These are phyloP conservation scores for Auriscalpium vulgare DNA, from an alignment of 768 basidiomycete species.

Conservation along the genomic window DNA sequence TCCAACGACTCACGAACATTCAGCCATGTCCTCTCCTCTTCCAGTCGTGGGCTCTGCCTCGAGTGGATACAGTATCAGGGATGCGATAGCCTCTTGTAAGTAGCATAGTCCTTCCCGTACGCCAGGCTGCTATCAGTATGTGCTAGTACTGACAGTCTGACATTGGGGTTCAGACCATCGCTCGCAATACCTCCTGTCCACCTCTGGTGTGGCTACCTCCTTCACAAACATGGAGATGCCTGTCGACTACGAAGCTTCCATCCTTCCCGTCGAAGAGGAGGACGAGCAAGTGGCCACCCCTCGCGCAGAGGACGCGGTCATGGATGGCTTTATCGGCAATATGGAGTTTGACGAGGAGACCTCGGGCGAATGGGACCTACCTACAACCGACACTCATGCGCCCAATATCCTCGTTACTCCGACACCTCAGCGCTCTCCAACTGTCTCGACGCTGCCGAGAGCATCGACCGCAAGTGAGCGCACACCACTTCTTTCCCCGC, in stretches of 20 bases:
- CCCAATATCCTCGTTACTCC: too few species aligned
- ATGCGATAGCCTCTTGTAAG: constrained; percentile 9
- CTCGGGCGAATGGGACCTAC: too few species aligned
- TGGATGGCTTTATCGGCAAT: background rate
- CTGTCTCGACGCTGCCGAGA: too few species aligned
- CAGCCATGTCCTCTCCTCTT: background rate
- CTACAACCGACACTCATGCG: too few species aligned
- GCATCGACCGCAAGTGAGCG: constrained; percentile 1
- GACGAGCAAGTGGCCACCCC: background rate
- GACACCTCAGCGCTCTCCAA: too few species aligned
- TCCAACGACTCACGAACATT: constrained; percentile 1
- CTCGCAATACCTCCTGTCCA: constrained; percentile 5
- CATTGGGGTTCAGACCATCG: constrained; percentile 8
- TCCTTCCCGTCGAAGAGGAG: background rate
- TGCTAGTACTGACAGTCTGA: too few species aligned
- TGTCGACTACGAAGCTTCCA: constrained; percentile 1
- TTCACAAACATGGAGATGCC: background rate
- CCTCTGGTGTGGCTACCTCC: constrained; percentile 1
- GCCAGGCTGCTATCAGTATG: too few species aligned
- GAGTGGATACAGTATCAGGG: constrained; percentile 10
- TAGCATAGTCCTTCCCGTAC: background rate
- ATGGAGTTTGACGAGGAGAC: constrained; percentile 4
- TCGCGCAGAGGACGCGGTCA: background rate
- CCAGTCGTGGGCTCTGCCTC: constrained; percentile 7
- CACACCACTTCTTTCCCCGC: constrained; percentile 1